Conservation (phyloP, 2,329 filamentous ascomycete genomes). For the Chaetomium globosum region DNA sequence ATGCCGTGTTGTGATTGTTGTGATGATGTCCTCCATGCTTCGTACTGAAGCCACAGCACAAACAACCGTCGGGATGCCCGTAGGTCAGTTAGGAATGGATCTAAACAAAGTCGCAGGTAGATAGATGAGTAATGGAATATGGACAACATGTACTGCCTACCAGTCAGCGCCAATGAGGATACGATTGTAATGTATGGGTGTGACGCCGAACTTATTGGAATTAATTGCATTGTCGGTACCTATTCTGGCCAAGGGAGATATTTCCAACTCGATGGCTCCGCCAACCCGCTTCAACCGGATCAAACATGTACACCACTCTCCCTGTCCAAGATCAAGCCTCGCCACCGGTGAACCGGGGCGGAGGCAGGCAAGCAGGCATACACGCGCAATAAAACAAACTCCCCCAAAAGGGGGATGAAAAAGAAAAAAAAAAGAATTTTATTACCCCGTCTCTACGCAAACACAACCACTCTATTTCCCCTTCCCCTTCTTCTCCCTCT, state of each 20-base stretch:
- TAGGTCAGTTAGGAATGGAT: background rate
- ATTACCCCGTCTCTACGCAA: background rate
- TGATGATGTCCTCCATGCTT: background rate
- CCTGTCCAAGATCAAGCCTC: background rate
- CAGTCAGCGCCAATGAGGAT: too few species aligned
- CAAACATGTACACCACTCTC: background rate
- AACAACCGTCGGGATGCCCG: background rate
- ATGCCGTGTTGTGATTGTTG: background rate
- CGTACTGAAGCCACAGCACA: background rate
- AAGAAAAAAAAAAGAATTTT: background rate
- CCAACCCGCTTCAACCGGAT: background rate
- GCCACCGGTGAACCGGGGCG: too few species aligned
- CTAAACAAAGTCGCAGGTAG: too few species aligned
- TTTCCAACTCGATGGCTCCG: too few species aligned
- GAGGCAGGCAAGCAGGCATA: background rate
- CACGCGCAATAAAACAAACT: background rate
- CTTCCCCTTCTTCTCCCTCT: constrained; percentile 40
- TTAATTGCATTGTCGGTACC: too few species aligned
- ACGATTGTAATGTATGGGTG: background rate
- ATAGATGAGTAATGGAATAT: background rate
- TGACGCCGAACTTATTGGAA: background rate
- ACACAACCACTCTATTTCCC: constrained; percentile 25
- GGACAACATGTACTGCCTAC: background rate
- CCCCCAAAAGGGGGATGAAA: background rate
- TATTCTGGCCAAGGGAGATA: background rate